Evolutionary conservation across 2,329 filamentous ascomycete genomes (phyloP), one percentile per base, ranked within the genome.

Genomic region (Arachnopeziza araneosa): DNA sequence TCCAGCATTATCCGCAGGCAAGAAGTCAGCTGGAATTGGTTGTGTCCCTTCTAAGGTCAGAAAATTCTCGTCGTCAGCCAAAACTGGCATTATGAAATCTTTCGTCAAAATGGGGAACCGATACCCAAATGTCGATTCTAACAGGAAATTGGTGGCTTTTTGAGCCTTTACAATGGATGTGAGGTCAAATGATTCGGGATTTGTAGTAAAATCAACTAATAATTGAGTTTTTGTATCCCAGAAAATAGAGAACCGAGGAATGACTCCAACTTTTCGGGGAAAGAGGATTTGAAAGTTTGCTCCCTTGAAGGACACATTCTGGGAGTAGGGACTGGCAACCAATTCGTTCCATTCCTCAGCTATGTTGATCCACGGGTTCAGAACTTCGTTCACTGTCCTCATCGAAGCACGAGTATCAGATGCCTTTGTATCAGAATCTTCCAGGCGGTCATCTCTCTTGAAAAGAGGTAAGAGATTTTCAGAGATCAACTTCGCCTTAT

Each of bases 401-500:
- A 79, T 66, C 0, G 73, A 75, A 1, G 74, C 68, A 2, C 72
- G 63, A n/a, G 77, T 76, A 1, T 77, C 72, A 10, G 76, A 73
- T 57, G 73, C 74, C 17, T 83, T 76, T 85, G 80, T 75, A 9
- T 75, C 26, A 30, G 69, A 4, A 22, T 81, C 78, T 7, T 73
- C 66, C 1, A 79, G 66, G 52, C 72, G 69, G 24, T 69, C 64
- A 12, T 72, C 64, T 44, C 67, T 60, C 49, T 77, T 70, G 55
- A 69, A 52, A 9, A 68, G 58, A 76, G 93, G 93, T 50, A 96
- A 78, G 0, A 97, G 75, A 67, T 96, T 80, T 17, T 96, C 83
- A 63, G 90, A 92, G 1, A 98, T 74, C 5, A 97, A 76, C 0
- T 88, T 88, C 24, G 83, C 87, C 8, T 82, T 67, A 69, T 93